Conservation (phyloP, 768 basidiomycete genomes). For the Tricholoma bakamatsutake region DNA sequence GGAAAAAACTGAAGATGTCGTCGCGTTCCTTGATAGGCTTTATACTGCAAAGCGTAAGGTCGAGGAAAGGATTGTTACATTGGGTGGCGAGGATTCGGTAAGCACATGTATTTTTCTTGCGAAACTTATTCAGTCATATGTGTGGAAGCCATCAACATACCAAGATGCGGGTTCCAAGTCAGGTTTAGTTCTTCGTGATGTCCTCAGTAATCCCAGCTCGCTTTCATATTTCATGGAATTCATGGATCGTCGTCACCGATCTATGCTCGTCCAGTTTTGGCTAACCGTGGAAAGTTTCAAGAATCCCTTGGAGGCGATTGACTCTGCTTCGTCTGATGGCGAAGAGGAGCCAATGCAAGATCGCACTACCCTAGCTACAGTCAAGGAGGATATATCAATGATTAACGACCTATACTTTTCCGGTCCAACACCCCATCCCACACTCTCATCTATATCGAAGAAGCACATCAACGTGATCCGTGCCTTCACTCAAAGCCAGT, state of each 20-base stretch:
- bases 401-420: slow-evolving; percentile 87
- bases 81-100: slow-evolving; percentile 68
- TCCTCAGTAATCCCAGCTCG: slow-evolving; percentile 84
- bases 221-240: slow-evolving; percentile 98
- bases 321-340: slow-evolving; percentile 62
- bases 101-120: slow-evolving; percentile 11
- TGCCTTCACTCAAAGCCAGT: slow-evolving; percentile 51
- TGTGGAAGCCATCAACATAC: slow-evolving; percentile 34
- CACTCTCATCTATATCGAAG: slow-evolving; percentile 57
- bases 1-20: slow-evolving; percentile 76
- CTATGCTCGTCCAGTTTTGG: slow-evolving; percentile 94
- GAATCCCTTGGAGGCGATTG: slow-evolving; percentile 84
- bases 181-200: slow-evolving; percentile 61
- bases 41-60: slow-evolving; percentile 86
- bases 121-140: background rate
- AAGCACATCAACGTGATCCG: slow-evolving; percentile 70
- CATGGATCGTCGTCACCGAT: slow-evolving; percentile 86
- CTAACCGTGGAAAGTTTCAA: slow-evolving; percentile 96
- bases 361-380: slow-evolving; percentile 49
- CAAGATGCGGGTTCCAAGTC: slow-evolving; percentile 40
- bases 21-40: slow-evolving; percentile 82
- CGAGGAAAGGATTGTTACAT: slow-evolving; percentile 75
- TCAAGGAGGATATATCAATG: slow-evolving; percentile 84
- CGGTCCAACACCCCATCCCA: slow-evolving; percentile 46
- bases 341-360: slow-evolving; percentile 52